phyloP scores from a whole-genome alignment of 2,329 filamentous ascomycete genomes.

The Penicillium vulpinum region DNA sequence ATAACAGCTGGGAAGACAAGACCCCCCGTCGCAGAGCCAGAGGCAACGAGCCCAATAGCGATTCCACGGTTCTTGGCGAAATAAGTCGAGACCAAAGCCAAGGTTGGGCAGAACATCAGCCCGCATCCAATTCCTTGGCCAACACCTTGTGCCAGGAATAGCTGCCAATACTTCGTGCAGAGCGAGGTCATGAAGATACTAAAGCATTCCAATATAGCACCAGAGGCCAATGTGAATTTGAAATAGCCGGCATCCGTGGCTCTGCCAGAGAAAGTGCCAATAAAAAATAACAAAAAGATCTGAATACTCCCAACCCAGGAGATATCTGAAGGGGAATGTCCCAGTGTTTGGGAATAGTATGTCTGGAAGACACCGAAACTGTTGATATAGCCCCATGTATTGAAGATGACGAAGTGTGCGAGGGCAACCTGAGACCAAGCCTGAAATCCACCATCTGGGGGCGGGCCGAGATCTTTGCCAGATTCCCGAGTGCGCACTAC shows the following conservation, averaged over 20 bases:
- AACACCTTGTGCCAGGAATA: conserved; percentile 54
- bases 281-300: conserved; percentile 52
- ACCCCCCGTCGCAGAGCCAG: conserved; percentile 63
- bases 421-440: conserved; percentile 60
- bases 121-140: conserved; percentile 59
- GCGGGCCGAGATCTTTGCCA: conserved; percentile 38
- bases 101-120: conserved; percentile 55
- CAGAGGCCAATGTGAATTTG: conserved; percentile 44
- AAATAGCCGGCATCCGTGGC: conserved; percentile 56
- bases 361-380: conserved; percentile 60
- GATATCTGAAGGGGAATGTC: conserved; percentile 49
- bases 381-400: conserved; percentile 57
- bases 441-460: conserved; percentile 53
- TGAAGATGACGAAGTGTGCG: conserved; percentile 57
- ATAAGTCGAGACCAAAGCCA: conserved; percentile 60
- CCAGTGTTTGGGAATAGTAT: conserved; percentile 49
- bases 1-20: conserved; percentile 63
- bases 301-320: conserved; percentile 56
- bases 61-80: conserved; percentile 61
- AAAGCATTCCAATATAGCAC: conserved; percentile 47
- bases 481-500: conserved; percentile 41
- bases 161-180: conserved; percentile 52
- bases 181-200: conserved; percentile 55
- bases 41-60: conserved; percentile 60
- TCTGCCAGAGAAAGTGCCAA: conserved; percentile 54